Evolutionary conservation across 495 filamentous ascomycete species (phyloP).

Genomic region (Xylaria telfairii): DNA sequence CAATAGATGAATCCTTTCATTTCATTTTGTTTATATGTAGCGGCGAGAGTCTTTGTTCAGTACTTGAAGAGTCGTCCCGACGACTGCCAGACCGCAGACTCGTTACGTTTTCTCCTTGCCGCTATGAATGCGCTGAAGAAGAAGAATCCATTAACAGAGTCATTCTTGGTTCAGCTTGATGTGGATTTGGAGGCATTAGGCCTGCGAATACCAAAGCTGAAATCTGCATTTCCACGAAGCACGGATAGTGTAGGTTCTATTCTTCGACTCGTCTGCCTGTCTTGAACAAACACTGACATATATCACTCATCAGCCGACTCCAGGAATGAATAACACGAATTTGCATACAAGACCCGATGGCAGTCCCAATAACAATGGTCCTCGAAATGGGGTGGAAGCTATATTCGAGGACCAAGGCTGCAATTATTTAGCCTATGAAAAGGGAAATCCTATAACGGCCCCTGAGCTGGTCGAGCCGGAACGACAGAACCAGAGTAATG

Average conservation of each 20-base stretch:
- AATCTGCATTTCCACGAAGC: conserved; percentile 55
- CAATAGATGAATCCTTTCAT: conserved; percentile 93
- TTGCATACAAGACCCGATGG: neutral
- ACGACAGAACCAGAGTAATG: conserved; percentile 27
- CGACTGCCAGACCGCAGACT: conserved; percentile 80
- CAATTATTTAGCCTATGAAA: conserved; percentile 30
- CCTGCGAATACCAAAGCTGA: conserved; percentile 58
- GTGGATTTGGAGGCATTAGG: conserved; percentile 81
- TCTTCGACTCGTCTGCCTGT: neutral
- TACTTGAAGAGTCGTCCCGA: conserved; percentile 88
- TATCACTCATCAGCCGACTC: neutral
- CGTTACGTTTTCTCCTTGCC: conserved; percentile 84
- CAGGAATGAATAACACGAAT: neutral
- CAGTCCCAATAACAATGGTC: conserved; percentile 1
- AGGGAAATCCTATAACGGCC: conserved; percentile 7
- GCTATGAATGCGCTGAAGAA: conserved; percentile 88
- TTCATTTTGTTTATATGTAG: conserved; percentile 94
- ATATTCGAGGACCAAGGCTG: conserved; percentile 22
- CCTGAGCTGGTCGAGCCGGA: conserved; percentile 16
- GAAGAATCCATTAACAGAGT: conserved; percentile 91
- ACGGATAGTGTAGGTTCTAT: conserved; percentile 53
- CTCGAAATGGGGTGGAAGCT: conserved; percentile 1
- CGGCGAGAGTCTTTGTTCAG: conserved; percentile 93
- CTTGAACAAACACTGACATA: conserved; percentile 14
- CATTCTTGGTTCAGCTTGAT: conserved; percentile 92